Percentiles rank a stretch among this genome's conserved stretches.
Evolutionary conservation across 768 basidiomycete genomes (phyloP).

Genomic region (Mycena venus): DNA sequence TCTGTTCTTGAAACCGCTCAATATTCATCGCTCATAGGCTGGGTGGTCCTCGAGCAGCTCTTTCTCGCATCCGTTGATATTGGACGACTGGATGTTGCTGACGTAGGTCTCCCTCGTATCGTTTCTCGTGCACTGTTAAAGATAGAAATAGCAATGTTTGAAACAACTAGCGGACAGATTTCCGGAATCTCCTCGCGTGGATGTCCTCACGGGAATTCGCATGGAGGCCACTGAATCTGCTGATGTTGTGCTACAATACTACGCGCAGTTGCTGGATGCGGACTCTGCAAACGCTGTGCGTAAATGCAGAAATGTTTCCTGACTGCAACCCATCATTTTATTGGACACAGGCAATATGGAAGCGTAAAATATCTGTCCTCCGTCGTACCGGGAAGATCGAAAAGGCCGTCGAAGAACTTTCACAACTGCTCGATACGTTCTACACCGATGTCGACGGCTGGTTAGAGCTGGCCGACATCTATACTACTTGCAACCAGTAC

Average conservation of each 20-base stretch:
- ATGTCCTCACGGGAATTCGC: conserved; percentile 82
- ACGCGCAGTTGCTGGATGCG: conserved; percentile 70
- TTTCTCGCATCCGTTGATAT: conserved; percentile 83
- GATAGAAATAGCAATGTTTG: conserved; percentile 67
- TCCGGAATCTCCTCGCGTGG: conserved; percentile 83
- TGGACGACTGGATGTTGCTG: conserved; percentile 78
- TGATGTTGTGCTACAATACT: conserved; percentile 72
- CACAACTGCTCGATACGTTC: conserved; percentile 84
- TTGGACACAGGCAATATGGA: conserved; percentile 74
- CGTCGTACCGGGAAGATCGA: conserved; percentile 73
- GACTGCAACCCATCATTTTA: not conserved
- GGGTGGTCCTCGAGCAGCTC: conserved; percentile 87
- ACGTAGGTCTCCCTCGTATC: conserved; percentile 62
- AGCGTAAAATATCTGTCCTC: conserved; percentile 83
- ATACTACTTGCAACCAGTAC: conserved; percentile 81
- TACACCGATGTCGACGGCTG: conserved; percentile 92
- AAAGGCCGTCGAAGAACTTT: conserved; percentile 78
- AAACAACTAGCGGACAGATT: conserved; percentile 75
- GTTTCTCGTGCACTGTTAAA: conserved; percentile 2
- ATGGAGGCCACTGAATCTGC: conserved; percentile 77
- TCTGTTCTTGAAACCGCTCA: conserved; percentile 1
- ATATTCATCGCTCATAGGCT: conserved; percentile 59
- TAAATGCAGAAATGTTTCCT: conserved; percentile 17
- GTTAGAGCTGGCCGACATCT: conserved; percentile 88
- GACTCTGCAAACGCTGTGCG: conserved; percentile 82